Conservation (phyloP, 805 yeast genomes). For the Yamadazyma philogaea region DNA sequence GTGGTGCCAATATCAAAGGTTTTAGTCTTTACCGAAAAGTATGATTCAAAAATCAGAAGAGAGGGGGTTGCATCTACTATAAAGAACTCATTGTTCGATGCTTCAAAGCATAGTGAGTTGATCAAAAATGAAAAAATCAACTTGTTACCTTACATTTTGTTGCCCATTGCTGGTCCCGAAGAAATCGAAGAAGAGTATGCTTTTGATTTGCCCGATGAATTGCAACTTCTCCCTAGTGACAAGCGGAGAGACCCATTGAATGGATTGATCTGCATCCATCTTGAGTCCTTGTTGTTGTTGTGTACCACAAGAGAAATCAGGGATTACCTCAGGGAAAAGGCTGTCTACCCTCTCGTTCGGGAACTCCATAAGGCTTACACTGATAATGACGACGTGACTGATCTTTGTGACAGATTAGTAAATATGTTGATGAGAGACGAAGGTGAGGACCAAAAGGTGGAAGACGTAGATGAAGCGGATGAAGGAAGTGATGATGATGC, state of each 20-base stretch:
- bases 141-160: constrained; percentile 72
- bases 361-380: constrained; percentile 68
- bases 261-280: constrained; percentile 63
- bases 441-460: constrained; percentile 38
- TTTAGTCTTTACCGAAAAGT: constrained; percentile 77
- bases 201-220: constrained; percentile 83
- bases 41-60: constrained; percentile 74
- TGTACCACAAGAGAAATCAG: constrained; percentile 74
- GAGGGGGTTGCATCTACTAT: constrained; percentile 92
- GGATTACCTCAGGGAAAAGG: constrained; percentile 71
- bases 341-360: constrained; percentile 82
- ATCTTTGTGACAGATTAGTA: constrained; percentile 78
- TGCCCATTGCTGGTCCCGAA: constrained; percentile 79
- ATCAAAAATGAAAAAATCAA: constrained; percentile 63
- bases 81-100: constrained; percentile 83
- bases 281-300: constrained; percentile 76
- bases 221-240: constrained; percentile 73
- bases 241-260: constrained; percentile 71
- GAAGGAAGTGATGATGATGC: constrained; percentile 42
- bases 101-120: constrained; percentile 59
- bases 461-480: constrained; percentile 41
- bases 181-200: constrained; percentile 79
- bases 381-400: constrained; percentile 46
- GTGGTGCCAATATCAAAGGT: constrained; percentile 80
- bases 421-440: constrained; percentile 94